Conservation (phyloP, 164 flowering plant species). For the Berberis vulgaris region DNA sequence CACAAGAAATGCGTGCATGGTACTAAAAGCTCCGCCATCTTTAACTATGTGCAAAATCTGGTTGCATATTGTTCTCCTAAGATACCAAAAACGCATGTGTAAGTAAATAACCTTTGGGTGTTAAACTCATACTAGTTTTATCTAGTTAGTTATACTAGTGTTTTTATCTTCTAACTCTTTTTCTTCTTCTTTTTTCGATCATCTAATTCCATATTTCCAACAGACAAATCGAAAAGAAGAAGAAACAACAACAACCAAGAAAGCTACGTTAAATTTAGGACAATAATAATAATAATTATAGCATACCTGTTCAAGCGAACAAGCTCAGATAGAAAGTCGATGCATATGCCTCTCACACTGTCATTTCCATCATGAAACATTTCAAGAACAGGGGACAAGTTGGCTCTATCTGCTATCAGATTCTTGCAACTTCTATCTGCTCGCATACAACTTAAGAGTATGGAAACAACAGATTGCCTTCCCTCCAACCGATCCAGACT, state of each 20-base stretch:
- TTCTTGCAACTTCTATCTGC: conserved; percentile 47
- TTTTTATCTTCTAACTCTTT: too few relatives aligned
- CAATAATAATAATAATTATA: not conserved
- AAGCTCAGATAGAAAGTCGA: conserved; percentile 50
- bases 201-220: too few relatives aligned
- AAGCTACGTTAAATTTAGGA: not conserved
- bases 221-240: too few relatives aligned
- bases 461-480: conserved; percentile 36
- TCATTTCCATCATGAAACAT: conserved; percentile 61
- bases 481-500: conserved; percentile 40
- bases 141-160: too few relatives aligned
- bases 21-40: conserved; percentile 72
- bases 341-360: conserved; percentile 39
- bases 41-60: conserved; percentile 47
- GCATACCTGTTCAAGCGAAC: conserved; percentile 52
- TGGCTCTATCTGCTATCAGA: conserved; percentile 45
- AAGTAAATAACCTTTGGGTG: not conserved
- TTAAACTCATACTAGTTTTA: too few relatives aligned
- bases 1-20: conserved; percentile 69
- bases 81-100: conserved; percentile 6
- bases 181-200: too few relatives aligned
- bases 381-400: conserved; percentile 53
- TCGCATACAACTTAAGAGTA: conserved; percentile 51
- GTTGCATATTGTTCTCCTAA: conserved; percentile 55
- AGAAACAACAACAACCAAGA: not conserved